Evolutionary conservation across 108 stramenopile species (phyloP).

Genomic region (Cafeteria roenbergensis): DNA sequence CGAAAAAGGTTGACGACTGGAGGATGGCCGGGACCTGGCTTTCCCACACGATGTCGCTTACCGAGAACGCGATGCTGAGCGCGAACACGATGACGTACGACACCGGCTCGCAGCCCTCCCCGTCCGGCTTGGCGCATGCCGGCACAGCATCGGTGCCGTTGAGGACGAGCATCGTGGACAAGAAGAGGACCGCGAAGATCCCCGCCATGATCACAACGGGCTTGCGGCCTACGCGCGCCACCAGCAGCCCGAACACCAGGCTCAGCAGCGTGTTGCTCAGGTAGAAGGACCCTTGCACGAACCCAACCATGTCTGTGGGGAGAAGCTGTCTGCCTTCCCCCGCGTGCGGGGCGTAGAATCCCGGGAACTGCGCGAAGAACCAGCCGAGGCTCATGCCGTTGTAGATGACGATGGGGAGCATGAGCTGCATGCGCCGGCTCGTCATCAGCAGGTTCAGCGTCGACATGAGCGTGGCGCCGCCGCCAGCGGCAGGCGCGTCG

Average conservation of each 20-base stretch:
- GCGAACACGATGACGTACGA: not conserved
- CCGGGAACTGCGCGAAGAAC: not conserved
- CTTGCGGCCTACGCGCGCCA: not conserved
- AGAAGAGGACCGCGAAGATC: not conserved
- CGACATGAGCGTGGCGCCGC: too few species aligned
- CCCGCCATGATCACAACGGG: not conserved
- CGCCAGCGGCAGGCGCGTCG: too few species aligned
- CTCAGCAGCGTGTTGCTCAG: not conserved
- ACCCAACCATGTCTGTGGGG: not conserved
- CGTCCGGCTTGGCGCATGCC: not conserved
- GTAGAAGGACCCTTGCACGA: not conserved
- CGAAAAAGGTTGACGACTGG: not conserved
- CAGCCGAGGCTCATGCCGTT: slow-evolving; percentile 8
- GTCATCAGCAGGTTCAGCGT: not conserved
- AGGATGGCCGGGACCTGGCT: slow-evolving; percentile 6
- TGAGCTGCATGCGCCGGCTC: not conserved
- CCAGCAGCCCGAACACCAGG: not conserved
- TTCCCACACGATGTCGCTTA: slow-evolving; percentile 4
- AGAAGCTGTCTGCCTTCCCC: not conserved
- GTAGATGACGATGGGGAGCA: slow-evolving; percentile 6
- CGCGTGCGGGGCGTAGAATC: not conserved
- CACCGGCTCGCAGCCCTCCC: too few species aligned
- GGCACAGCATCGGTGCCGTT: not conserved
- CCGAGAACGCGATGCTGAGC: not conserved
- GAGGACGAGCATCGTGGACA: not conserved